A percentile compares a stretch with the other conserved stretches of the same genome.
These are phyloP conservation scores for Whalleya microplaca DNA, from an alignment of 2,329 filamentous ascomycete species.

Conservation along the genomic window DNA sequence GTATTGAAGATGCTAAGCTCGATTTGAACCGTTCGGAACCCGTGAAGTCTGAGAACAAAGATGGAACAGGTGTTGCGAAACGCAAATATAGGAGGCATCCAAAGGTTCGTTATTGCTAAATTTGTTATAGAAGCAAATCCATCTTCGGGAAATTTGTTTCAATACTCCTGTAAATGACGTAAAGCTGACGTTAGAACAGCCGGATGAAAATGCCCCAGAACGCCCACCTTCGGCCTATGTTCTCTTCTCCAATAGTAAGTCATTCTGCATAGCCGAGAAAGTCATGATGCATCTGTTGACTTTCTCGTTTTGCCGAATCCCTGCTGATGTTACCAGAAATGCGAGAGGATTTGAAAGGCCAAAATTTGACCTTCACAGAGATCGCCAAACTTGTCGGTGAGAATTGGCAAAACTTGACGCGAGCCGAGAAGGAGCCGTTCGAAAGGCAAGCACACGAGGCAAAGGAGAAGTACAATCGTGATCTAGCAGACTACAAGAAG, in stretches of 20 bases:
- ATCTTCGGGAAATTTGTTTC: neutral
- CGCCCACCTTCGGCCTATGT: constrained; percentile 83
- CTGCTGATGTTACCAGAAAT: constrained; percentile 56
- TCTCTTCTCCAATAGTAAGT: constrained; percentile 81
- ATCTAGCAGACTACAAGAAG: constrained; percentile 77
- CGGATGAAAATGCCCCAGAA: constrained; percentile 80
- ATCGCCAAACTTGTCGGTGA: constrained; percentile 83
- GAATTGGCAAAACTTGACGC: constrained; percentile 74
- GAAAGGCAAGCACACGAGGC: constrained; percentile 72
- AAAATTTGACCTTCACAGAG: constrained; percentile 79
- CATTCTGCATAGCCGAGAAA: neutral
- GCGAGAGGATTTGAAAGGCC: constrained; percentile 75
- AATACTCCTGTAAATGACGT: neutral
- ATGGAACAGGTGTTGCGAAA: constrained; percentile 56
- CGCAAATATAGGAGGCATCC: constrained; percentile 79
- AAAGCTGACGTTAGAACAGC: constrained; percentile 45
- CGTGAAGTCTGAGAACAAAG: constrained; percentile 47
- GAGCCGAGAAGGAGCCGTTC: constrained; percentile 70
- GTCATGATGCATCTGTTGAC: neutral
- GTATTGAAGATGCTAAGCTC: constrained; percentile 56
- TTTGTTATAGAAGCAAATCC: neutral
- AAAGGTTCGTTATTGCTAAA: constrained; percentile 55
- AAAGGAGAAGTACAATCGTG: constrained; percentile 77
- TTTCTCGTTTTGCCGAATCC: neutral
- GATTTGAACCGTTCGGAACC: constrained; percentile 57